Evolutionary conservation across 495 filamentous ascomycete genomes (phyloP).

Genomic region (Penicillium psychrofluorescens): DNA sequence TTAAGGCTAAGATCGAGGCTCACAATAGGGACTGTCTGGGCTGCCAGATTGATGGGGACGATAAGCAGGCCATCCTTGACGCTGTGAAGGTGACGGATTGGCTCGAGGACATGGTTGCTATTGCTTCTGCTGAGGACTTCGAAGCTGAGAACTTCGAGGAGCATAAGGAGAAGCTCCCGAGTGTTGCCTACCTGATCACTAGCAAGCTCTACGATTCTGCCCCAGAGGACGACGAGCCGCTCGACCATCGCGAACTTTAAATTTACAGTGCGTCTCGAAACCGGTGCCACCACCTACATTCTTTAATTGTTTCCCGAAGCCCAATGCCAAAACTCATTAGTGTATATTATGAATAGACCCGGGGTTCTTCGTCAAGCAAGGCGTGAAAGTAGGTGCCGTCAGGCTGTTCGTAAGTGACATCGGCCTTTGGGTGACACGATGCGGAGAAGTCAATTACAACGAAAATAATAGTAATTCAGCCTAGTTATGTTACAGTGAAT

Average conservation of each 20-base stretch:
- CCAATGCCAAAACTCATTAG: too few relatives aligned
- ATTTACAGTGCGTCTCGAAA: too few relatives aligned
- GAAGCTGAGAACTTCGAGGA: slow-evolving; percentile 61
- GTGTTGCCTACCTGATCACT: slow-evolving; percentile 96
- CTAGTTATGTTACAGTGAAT: too few relatives aligned
- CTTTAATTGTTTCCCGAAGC: too few relatives aligned
- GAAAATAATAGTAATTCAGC: too few relatives aligned
- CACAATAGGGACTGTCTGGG: too few relatives aligned
- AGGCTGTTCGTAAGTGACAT: slow-evolving; percentile 4
- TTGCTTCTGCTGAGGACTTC: slow-evolving; percentile 72
- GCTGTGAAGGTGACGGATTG: slow-evolving; percentile 95
- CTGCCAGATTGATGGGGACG: too few relatives aligned
- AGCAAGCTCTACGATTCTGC: slow-evolving; percentile 83
- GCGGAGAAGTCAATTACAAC: too few relatives aligned
- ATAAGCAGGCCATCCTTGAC: slow-evolving; percentile 94
- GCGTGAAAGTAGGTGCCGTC: slow-evolving; percentile 2
- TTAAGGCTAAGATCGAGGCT: slow-evolving; percentile 86
- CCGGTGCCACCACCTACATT: too few relatives aligned
- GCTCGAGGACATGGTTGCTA: slow-evolving; percentile 91
- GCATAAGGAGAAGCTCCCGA: slow-evolving; percentile 97
- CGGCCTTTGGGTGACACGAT: background rate
- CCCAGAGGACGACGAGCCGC: slow-evolving; percentile 63
- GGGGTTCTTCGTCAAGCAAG: slow-evolving; percentile 1
- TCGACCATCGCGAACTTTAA: slow-evolving; percentile 87
- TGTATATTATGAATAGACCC: too few relatives aligned